Conservation (phyloP, 2,329 filamentous ascomycete species). For the Clonostachys chloroleuca region DNA sequence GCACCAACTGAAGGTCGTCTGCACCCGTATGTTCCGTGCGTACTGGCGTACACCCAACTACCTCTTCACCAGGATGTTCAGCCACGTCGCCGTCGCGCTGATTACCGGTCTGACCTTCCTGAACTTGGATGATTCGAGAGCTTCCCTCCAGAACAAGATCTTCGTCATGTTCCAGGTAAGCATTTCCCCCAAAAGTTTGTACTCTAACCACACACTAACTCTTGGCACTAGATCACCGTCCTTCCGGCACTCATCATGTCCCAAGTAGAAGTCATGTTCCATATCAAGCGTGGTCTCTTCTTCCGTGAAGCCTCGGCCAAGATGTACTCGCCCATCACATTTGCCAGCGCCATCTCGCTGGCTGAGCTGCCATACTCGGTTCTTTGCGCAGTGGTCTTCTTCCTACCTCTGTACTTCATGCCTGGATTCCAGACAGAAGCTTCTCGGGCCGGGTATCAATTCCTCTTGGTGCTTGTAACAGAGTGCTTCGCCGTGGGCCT, state of each 20-base stretch:
- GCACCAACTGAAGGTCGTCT: constrained; percentile 76
- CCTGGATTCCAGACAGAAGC: constrained; percentile 64
- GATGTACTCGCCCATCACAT: constrained; percentile 79
- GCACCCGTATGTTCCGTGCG: constrained; percentile 66
- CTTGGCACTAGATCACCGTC: constrained; percentile 44
- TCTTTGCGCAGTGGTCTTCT: constrained; percentile 76
- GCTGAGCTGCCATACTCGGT: constrained; percentile 83
- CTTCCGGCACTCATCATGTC: constrained; percentile 78
- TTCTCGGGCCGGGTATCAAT: constrained; percentile 76
- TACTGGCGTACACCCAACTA: constrained; percentile 90
- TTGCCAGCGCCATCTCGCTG: constrained; percentile 71
- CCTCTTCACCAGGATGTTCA: constrained; percentile 82
- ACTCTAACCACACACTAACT: no score
- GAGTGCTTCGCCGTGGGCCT: constrained; percentile 82
- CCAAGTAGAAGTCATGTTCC: constrained; percentile 78
- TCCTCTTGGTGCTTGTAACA: constrained; percentile 78
- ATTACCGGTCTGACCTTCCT: constrained; percentile 78
- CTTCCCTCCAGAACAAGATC: constrained; percentile 77
- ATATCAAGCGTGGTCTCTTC: constrained; percentile 74
- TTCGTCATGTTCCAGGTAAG: constrained; percentile 91
- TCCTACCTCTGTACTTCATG: constrained; percentile 80
- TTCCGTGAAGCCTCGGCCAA: constrained; percentile 84
- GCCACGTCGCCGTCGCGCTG: constrained; percentile 73
- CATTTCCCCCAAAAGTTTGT: constrained; percentile 52
- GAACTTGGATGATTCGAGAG: constrained; percentile 69